Percentiles rank a stretch among this genome's conserved stretches.
These are phyloP conservation scores for Ceratocystis alfenasii DNA, from an alignment of 2,329 filamentous ascomycete genomes.

Conservation along the genomic window DNA sequence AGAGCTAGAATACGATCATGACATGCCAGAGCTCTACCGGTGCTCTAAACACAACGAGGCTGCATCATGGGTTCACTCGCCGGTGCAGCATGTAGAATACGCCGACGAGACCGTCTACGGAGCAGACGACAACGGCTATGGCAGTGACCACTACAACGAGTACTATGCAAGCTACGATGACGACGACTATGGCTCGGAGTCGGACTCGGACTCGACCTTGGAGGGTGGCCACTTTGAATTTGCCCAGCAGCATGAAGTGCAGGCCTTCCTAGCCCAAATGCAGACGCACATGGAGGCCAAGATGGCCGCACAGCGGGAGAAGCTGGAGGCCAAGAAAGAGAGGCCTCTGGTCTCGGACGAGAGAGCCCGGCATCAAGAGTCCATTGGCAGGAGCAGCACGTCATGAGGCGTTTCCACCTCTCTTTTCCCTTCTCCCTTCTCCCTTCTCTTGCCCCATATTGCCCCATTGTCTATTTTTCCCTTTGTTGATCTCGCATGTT, in stretches of 20 bases:
- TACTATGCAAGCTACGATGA: neutral
- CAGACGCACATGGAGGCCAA: constrained; percentile 15
- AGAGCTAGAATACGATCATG: neutral
- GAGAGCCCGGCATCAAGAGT: neutral
- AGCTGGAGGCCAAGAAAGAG: constrained; percentile 17
- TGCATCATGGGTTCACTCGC: neutral
- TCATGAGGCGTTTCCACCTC: neutral
- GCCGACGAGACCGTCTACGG: neutral
- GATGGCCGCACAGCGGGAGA: constrained; percentile 19
- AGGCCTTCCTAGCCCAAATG: constrained; percentile 19
- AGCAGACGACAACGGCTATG: neutral
- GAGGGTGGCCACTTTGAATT: constrained; percentile 17
- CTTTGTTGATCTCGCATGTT: constrained; percentile 1
- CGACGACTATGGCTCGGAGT: neutral
- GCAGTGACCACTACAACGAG: neutral
- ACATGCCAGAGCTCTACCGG: constrained; percentile 12
- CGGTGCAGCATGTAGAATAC: constrained; percentile 7
- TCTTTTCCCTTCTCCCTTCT: neutral
- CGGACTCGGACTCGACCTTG: neutral
- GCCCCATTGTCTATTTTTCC: neutral
- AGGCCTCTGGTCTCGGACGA: neutral
- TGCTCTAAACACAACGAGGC: constrained; percentile 5
- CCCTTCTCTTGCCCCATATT: neutral
- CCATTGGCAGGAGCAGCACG: neutral
- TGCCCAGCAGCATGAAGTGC: constrained; percentile 19